phyloP scores from a whole-genome alignment of 2,329 filamentous ascomycete species.

The Westerdykella aurantiaca region DNA sequence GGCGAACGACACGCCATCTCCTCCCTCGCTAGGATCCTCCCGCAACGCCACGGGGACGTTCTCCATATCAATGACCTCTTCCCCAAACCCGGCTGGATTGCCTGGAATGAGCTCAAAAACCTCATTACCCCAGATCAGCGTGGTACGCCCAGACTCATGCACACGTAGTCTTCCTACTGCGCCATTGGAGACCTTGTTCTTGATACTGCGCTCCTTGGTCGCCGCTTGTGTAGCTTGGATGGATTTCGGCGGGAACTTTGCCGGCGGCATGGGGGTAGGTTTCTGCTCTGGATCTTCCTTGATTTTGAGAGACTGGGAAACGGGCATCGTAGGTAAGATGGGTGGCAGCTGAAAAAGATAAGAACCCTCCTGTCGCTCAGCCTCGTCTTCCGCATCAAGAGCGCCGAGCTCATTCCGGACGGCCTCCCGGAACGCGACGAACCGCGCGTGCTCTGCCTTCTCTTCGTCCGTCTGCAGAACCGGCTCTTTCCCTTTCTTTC shows the following conservation, averaged over 20 bases:
- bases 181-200: constrained; percentile 45
- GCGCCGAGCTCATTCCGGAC: constrained; percentile 45
- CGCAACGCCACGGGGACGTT: constrained; percentile 32
- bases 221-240: constrained; percentile 15
- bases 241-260: neutral
- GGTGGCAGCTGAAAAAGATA: constrained; percentile 62
- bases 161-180: constrained; percentile 57
- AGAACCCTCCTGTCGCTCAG: constrained; percentile 47
- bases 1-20: constrained; percentile 52
- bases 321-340: constrained; percentile 45
- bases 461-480: constrained; percentile 51
- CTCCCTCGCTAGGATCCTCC: constrained; percentile 30
- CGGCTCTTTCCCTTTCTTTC: constrained; percentile 28
- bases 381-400: constrained; percentile 13
- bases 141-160: constrained; percentile 56
- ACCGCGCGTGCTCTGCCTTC: constrained; percentile 46
- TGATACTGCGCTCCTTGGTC: constrained; percentile 15
- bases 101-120: constrained; percentile 54
- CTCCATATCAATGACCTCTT: constrained; percentile 50
- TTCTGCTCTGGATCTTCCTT: constrained; percentile 26
- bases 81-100: constrained; percentile 52
- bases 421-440: constrained; percentile 42
- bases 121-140: constrained; percentile 58
- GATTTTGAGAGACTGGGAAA: constrained; percentile 42
- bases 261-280: constrained; percentile 6